A percentile compares a stretch with the other conserved stretches of the same genome.
These are phyloP conservation scores for Immersiella caudata DNA, from an alignment of 495 filamentous ascomycete genomes.

Conservation along the genomic window DNA sequence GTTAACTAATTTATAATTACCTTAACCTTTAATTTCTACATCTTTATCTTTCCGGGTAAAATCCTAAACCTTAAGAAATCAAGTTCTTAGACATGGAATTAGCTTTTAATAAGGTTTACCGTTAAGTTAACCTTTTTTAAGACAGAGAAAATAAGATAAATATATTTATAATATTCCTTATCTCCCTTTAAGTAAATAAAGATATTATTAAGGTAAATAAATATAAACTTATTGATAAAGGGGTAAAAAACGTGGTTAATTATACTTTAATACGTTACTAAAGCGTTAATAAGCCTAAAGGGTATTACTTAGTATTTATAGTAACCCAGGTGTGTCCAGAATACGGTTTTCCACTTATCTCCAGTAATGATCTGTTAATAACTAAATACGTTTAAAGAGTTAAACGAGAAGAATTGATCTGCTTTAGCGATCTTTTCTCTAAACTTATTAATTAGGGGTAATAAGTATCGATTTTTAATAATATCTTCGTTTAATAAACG, in stretches of 20 bases:
- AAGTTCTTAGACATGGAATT: neutral
- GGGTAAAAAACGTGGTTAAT: neutral
- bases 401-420: neutral
- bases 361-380: neutral
- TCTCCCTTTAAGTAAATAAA: neutral
- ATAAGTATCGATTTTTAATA: neutral
- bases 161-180: neutral
- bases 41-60: neutral
- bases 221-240: neutral
- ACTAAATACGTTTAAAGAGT: neutral
- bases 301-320: neutral
- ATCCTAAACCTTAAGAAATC: constrained; percentile 4
- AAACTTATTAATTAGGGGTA: neutral
- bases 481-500: neutral
- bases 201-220: neutral
- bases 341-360: neutral
- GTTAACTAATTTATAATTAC: neutral
- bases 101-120: neutral
- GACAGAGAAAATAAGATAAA: neutral
- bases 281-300: neutral
- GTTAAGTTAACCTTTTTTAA: neutral
- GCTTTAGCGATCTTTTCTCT: neutral
- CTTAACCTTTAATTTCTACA: constrained; percentile 17
- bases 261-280: neutral
- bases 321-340: neutral